Evolutionary conservation across 352 stramenopile genomes (phyloP), one percentile per base, ranked within the genome.

Genomic region (Paralagenidium karlingii): DNA sequence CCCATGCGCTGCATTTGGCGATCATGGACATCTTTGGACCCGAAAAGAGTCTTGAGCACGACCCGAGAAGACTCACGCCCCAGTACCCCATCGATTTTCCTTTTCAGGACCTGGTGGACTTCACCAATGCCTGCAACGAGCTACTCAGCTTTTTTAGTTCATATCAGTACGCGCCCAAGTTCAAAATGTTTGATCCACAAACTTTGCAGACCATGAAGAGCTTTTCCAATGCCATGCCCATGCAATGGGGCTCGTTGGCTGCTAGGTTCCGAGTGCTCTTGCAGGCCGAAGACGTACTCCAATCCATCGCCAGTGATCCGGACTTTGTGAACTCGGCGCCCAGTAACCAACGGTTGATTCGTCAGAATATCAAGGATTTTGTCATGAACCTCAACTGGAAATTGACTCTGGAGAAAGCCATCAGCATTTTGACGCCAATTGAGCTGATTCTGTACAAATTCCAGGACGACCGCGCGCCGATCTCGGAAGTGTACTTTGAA

Each of bases 361-460:
- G 71, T 15, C 55, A 82, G 36, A 63, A 49, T 39, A 69, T 86
- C 45, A 86, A 86, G 53, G 65, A 66, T 8, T 85, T 89, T 38
- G 59, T 85, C 1, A 43, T 81, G 43, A 68, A 47, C 38, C 22
- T 83, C 5, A 83, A 84, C 51, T 86, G 71, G 69, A 84, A 84
- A 49, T 55, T 81, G 27, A 84, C 70, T n/a, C 41, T 86, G 15
- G 68, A 86, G 31, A 84, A 86, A 43, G 70, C 70, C 5, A 73
- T 89, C 34, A 83, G 67, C 13, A 85, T 89, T 20, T 36, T 86
- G 16, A 77, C 64, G 8, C 71, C 73, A 19, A 85, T 89, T 28
- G 71, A 89, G 29, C 53, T 85, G 8, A 83, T 83, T 9, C 38
- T 86, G 10, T 81, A 82, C 56, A 89, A 89, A 47, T 89, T 89